Percentiles rank a stretch among this genome's conserved stretches.
These are phyloP conservation scores for Diaporthe amygdali DNA, from an alignment of 2,329 filamentous ascomycete genomes.

Conservation along the genomic window DNA sequence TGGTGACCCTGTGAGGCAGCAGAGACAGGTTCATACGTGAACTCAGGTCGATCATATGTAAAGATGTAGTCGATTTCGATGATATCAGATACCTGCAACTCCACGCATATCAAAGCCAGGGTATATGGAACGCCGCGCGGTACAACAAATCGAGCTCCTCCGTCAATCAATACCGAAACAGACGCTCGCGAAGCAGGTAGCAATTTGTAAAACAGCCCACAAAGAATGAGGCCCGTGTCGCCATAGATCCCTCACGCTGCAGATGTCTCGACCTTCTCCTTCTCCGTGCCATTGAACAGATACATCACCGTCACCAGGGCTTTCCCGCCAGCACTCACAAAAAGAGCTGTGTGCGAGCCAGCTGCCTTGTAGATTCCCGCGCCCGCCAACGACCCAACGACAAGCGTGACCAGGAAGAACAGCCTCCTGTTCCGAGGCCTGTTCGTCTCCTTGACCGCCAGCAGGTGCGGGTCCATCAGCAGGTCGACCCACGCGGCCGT, in stretches of 20 bases:
- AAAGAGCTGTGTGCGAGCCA: slow-evolving; percentile 48
- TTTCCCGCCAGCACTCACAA: slow-evolving; percentile 52
- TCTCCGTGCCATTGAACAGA: slow-evolving; percentile 46
- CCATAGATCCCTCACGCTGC: neutral
- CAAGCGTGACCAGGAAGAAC: slow-evolving; percentile 53
- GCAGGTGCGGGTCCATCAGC: slow-evolving; percentile 58
- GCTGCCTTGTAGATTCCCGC: slow-evolving; percentile 52
- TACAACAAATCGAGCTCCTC: neutral
- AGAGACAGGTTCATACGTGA: neutral
- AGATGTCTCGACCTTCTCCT: slow-evolving; percentile 24
- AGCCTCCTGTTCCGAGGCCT: slow-evolving; percentile 54
- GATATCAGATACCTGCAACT: neutral
- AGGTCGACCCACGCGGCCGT: slow-evolving; percentile 68
- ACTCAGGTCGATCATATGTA: neutral
- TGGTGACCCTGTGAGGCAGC: neutral
- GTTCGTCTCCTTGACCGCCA: slow-evolving; percentile 46
- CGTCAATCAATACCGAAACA: neutral
- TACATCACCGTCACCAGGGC: slow-evolving; percentile 50
- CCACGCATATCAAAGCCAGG: neutral
- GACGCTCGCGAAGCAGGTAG: neutral
- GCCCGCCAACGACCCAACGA: slow-evolving; percentile 55
- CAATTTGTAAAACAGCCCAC: neutral
- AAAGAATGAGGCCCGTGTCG: neutral
- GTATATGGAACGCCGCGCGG: neutral
- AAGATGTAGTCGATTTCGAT: neutral